These are phyloP conservation scores for Aspergillus sp. DNA, from an alignment of 2,329 filamentous ascomycete genomes.

Conservation along the genomic window DNA sequence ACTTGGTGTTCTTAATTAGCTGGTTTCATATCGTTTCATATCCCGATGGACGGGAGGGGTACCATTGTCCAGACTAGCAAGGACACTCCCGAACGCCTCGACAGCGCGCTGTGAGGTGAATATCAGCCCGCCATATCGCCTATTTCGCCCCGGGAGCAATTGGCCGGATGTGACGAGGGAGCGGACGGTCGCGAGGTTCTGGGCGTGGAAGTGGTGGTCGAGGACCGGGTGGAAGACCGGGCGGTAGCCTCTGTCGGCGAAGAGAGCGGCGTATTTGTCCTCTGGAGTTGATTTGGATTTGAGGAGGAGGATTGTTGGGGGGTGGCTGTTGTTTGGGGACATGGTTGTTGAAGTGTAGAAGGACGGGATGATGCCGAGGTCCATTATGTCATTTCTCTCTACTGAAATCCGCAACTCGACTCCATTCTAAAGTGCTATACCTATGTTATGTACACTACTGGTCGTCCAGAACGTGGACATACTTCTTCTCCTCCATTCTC, in stretches of 20 bases:
- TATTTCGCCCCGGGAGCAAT: slow-evolving; percentile 10
- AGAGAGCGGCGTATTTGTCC: slow-evolving; percentile 39
- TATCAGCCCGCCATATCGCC: slow-evolving; percentile 39
- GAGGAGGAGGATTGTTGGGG: slow-evolving; percentile 40
- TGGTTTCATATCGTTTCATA: background rate
- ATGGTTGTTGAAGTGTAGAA: too few species aligned
- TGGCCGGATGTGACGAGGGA: slow-evolving; percentile 26
- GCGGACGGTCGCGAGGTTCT: slow-evolving; percentile 27
- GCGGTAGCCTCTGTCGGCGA: slow-evolving; percentile 23
- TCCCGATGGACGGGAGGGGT: slow-evolving; percentile 5
- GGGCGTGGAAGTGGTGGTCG: slow-evolving; percentile 32
- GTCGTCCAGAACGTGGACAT: slow-evolving; percentile 85
- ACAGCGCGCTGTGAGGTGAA: slow-evolving; percentile 43
- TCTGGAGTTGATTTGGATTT: slow-evolving; percentile 39
- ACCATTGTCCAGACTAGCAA: slow-evolving; percentile 22
- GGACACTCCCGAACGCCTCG: slow-evolving; percentile 34
- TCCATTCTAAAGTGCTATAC: too few species aligned
- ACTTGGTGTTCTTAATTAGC: too few species aligned
- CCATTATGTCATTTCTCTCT: too few species aligned
- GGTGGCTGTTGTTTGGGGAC: too few species aligned
- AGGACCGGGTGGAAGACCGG: slow-evolving; percentile 40
- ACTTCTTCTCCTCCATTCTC: slow-evolving; percentile 91
- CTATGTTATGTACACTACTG: slow-evolving; percentile 52
- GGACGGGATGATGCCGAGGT: too few species aligned
- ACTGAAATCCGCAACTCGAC: too few species aligned